These are phyloP conservation scores for Abelmoschus esculentus DNA, from an alignment of 345 rosid species.

Conservation along the genomic window DNA sequence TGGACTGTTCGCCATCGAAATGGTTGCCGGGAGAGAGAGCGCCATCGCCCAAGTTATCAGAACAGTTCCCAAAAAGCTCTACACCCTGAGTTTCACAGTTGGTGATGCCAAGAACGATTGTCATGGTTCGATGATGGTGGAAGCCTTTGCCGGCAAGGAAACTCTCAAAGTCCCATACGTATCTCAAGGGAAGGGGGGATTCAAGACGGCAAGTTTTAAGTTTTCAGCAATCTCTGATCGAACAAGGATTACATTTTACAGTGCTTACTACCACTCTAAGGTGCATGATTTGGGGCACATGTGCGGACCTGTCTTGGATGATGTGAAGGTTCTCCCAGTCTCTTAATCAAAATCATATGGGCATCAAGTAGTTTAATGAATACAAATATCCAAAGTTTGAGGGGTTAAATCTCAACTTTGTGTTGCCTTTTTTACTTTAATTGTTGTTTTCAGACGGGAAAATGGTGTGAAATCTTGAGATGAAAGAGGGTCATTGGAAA, in stretches of 20 bases:
- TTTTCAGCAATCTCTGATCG: background rate
- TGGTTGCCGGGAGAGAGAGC: background rate
- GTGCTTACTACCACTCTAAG: conserved; percentile 62
- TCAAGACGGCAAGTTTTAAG: background rate
- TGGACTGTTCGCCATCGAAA: background rate
- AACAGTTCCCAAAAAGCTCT: background rate
- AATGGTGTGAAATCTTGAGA: too few relatives aligned
- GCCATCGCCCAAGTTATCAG: background rate
- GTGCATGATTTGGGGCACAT: conserved; percentile 58
- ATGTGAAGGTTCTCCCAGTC: conserved; percentile 36
- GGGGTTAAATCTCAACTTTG: too few relatives aligned
- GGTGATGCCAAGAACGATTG: background rate
- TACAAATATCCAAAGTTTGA: too few relatives aligned
- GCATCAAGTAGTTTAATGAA: too few relatives aligned
- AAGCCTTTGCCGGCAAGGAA: background rate
- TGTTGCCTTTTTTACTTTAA: too few relatives aligned
- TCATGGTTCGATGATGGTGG: background rate
- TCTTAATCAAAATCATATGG: background rate
- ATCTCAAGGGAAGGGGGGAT: background rate
- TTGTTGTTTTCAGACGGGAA: too few relatives aligned
- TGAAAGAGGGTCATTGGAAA: too few relatives aligned
- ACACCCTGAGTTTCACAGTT: background rate
- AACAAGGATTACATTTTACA: conserved; percentile 12
- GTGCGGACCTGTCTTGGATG: conserved; percentile 83
- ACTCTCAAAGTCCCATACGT: background rate